Conservation (phyloP, 2,329 filamentous ascomycete species). For the Drechslerella dactyloides region DNA sequence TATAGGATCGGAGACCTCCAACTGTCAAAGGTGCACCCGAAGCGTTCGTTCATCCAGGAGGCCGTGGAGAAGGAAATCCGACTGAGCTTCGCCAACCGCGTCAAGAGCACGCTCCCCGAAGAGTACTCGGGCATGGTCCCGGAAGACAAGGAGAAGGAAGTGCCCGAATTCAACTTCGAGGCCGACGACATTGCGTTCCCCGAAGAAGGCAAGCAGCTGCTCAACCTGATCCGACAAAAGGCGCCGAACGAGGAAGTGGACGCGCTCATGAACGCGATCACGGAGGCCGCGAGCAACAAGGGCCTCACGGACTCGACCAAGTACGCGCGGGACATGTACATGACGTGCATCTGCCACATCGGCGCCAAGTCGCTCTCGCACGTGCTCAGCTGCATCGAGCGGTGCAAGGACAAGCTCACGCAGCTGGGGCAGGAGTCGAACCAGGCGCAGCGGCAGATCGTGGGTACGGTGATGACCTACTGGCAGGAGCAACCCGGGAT, state of each 20-base stretch:
- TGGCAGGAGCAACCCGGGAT: conserved; percentile 92
- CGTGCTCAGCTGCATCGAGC: conserved; percentile 92
- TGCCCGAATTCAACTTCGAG: conserved; percentile 92
- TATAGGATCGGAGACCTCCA: conserved; percentile 77
- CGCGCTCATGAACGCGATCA: conserved; percentile 75
- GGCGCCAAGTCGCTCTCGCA: conserved; percentile 96
- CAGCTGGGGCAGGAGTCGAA: conserved; percentile 77
- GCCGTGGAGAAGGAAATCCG: conserved; percentile 96
- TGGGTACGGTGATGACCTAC: conserved; percentile 86
- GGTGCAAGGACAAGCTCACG: conserved; percentile 86
- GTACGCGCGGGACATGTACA: conserved; percentile 88
- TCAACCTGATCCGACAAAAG: conserved; percentile 80
- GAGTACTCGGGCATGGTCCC: conserved; percentile 81
- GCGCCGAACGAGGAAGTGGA: conserved; percentile 86
- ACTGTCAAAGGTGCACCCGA: conserved; percentile 77
- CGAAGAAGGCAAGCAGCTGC: conserved; percentile 80
- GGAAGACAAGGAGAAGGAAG: conserved; percentile 88
- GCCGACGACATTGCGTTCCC: conserved; percentile 82
- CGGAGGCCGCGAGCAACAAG: conserved; percentile 47
- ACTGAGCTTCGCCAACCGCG: conserved; percentile 92
- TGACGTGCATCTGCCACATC: conserved; percentile 90
- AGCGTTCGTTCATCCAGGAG: conserved; percentile 90
- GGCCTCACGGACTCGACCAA: conserved; percentile 76
- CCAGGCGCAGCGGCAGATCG: conserved; percentile 81
- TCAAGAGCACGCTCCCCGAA: conserved; percentile 88